Percentiles rank a stretch among this genome's conserved stretches.
Evolutionary conservation across 805 yeast genomes (phyloP).

Genomic region (Yarrowia sp.): DNA sequence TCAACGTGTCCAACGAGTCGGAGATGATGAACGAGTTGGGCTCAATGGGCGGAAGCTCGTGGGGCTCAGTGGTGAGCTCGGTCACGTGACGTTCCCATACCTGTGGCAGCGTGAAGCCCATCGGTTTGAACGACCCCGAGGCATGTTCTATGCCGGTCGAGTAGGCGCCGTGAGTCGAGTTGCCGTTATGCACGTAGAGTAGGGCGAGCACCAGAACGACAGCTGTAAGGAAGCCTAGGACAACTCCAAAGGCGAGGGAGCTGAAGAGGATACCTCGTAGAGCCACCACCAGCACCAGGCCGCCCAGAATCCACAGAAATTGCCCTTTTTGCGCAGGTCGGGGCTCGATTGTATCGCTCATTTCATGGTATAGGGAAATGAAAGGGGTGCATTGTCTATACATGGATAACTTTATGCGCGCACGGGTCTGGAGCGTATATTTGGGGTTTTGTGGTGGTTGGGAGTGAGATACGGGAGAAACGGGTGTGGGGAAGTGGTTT

Average conservation of each 20-base stretch:
- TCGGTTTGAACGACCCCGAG: constrained; percentile 7
- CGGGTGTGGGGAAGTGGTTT: too few relatives aligned
- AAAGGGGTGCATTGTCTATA: constrained; percentile 15
- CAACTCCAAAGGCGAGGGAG: not conserved
- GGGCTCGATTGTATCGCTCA: constrained; percentile 20
- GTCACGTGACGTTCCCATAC: constrained; percentile 10
- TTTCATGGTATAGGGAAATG: constrained; percentile 14
- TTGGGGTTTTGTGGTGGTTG: not conserved
- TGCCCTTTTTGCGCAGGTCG: constrained; percentile 16
- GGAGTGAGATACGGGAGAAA: not conserved
- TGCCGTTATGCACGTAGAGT: constrained; percentile 13
- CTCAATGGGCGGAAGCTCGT: constrained; percentile 35
- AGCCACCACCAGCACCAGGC: constrained; percentile 1
- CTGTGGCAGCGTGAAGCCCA: constrained; percentile 1
- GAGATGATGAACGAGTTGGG: constrained; percentile 55
- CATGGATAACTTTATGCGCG: constrained; percentile 26
- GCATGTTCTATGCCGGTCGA: not conserved
- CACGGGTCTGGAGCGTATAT: not conserved
- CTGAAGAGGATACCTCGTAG: constrained; percentile 11
- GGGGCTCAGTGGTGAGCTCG: constrained; percentile 21
- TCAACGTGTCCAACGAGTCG: constrained; percentile 51
- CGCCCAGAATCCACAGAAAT: constrained; percentile 13
- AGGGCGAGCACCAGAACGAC: not conserved
- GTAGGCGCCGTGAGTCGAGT: constrained; percentile 1
- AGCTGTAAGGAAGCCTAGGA: constrained; percentile 6